These are phyloP conservation scores for Neofusicoccum sp. DNA, from an alignment of 2,329 filamentous ascomycete genomes.

Conservation along the genomic window DNA sequence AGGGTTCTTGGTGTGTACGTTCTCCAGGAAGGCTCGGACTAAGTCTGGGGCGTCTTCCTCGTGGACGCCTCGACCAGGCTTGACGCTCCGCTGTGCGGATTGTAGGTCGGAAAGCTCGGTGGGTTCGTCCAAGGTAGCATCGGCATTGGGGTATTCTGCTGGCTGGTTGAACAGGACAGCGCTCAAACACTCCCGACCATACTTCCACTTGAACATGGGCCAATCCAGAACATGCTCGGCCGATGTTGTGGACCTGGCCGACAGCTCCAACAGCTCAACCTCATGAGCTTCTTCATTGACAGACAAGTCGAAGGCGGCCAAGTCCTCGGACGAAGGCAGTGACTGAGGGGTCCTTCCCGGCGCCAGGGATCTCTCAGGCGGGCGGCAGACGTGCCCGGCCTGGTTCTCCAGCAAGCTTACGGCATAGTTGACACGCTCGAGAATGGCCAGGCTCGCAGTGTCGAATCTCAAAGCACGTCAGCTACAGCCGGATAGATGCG, in stretches of 20 bases:
- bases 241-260: not conserved
- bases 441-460: slow-evolving; percentile 37
- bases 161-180: slow-evolving; percentile 18
- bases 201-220: slow-evolving; percentile 30
- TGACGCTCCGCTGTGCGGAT: not conserved
- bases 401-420: slow-evolving; percentile 24
- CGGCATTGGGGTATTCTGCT: slow-evolving; percentile 8
- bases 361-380: too few relatives aligned
- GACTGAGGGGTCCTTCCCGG: too few relatives aligned
- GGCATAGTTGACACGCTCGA: slow-evolving; percentile 31
- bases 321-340: too few relatives aligned
- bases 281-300: slow-evolving; percentile 8
- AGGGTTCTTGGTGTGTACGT: slow-evolving; percentile 37
- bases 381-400: slow-evolving; percentile 11
- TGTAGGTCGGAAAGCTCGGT: not conserved
- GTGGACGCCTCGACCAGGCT: slow-evolving; percentile 22
- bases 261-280: not conserved
- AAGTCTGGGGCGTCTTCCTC: slow-evolving; percentile 30
- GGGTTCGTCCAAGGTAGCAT: not conserved
- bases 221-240: slow-evolving; percentile 31
- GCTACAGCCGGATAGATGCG: not conserved
- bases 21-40: slow-evolving; percentile 30
- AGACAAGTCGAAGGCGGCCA: slow-evolving; percentile 6
- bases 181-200: slow-evolving; percentile 22
- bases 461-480: slow-evolving; percentile 32